Conservation (phyloP, 352 stramenopile genomes). For the Phytopythium ostracodes region DNA sequence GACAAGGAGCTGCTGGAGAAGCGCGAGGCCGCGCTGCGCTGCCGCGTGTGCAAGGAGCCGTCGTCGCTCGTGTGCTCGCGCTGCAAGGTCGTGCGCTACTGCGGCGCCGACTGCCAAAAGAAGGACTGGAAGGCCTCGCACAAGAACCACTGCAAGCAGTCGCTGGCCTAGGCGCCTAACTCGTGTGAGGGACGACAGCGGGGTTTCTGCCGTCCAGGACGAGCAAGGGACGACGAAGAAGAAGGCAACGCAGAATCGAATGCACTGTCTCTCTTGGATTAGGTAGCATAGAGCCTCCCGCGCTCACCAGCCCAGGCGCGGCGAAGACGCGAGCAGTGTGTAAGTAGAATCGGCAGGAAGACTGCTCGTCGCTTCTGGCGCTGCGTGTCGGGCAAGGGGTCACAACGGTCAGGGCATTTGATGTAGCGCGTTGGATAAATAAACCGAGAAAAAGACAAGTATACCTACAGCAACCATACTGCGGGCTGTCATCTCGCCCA, state of each 20-base stretch:
- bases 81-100: slow-evolving; percentile 87
- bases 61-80: slow-evolving; percentile 81
- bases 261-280: slow-evolving; percentile 2
- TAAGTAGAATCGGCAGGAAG: slow-evolving; percentile 1
- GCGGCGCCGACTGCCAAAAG: slow-evolving; percentile 83
- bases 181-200: not conserved
- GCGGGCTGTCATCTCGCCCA: too few species aligned
- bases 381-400: not conserved
- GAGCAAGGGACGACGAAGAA: not conserved
- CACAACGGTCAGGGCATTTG: not conserved
- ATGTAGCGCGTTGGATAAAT: slow-evolving; percentile 5
- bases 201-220: not conserved
- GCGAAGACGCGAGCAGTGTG: not conserved
- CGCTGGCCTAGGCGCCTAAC: slow-evolving; percentile 21
- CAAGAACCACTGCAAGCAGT: slow-evolving; percentile 84
- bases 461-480: not conserved
- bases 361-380: not conserved
- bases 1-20: slow-evolving; percentile 73
- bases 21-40: slow-evolving; percentile 63
- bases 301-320: not conserved
- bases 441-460: slow-evolving; percentile 1
- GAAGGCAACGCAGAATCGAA: slow-evolving; percentile 3
- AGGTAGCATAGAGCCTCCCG: slow-evolving; percentile 10
- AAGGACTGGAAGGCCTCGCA: slow-evolving; percentile 85
- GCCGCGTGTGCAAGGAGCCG: slow-evolving; percentile 75